Evolutionary conservation across 805 yeast species (phyloP), one percentile per base, ranked within the genome.

Genomic region (Ogataea methanolica): DNA sequence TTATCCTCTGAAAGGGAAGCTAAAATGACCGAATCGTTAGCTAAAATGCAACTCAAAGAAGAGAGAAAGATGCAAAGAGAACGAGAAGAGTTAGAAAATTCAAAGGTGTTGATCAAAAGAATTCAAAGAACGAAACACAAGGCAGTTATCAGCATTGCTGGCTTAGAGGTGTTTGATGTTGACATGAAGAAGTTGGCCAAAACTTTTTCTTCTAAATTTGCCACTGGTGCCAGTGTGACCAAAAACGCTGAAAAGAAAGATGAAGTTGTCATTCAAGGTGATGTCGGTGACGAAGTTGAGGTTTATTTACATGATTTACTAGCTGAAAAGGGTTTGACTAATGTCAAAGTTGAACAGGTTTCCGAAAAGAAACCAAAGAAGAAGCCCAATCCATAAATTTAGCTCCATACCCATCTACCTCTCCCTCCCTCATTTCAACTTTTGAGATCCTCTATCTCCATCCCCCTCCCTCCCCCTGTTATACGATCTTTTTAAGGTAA

Each of bases 191-290:
- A 90, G 63, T 74, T 89, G 55, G 87, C 96, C 40, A 92, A 92
- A 74, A 83, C 90, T 0, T 91, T 92, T 68, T 94, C 97, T 0
- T 84, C 94, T 34, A 89, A 87, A 66, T 91, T 92, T 63, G 98
- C 98, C 14, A 91, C 97, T 8, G 98, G 98, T 44, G 92, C 97
- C 29, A 82, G 94, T 21, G 96, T 91, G 14, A 83, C 90, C 4
- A 91, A 91, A 69, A 87, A 82, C 54, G 90, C 82, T 4, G 98
- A 91, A 55, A 91, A 91, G 69, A 88, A 39, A 40, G 97, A 92
- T 52, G 98, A 91, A 62, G 80, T 91, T 47, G 79, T 88, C 49
- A 85, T 91, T 50, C 97, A 91, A 71, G 98, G 98, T 59, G 98
- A 92, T 67, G 94, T 91, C 39, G 85, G 90, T 48, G 97, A 90